Evolutionary conservation across 805 yeast genomes (phyloP), one percentile per base, ranked within the genome.

Genomic region (Debaryomyces prosopidis): DNA sequence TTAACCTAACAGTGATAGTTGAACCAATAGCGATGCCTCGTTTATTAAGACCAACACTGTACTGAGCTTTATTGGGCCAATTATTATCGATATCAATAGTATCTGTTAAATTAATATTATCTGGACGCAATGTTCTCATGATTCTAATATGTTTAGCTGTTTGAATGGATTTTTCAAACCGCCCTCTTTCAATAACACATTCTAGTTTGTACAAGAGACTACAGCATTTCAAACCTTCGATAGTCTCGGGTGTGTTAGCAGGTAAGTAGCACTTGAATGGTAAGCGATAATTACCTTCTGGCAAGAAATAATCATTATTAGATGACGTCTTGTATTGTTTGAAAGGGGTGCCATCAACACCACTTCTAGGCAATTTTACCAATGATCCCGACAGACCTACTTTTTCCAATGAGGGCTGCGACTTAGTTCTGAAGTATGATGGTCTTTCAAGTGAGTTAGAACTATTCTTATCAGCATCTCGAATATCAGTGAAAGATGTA

Each of bases 1-100:
- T 50, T 1, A 79, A 54, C 44, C 63, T 62, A 18, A 79, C 63
- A 11, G 77, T 75, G 9, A 75, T 57, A 3, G 55, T 56, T 1
- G 77, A 66, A 1, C 82, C 82, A 3, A 79, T 46, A 0, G 84
- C 77, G 3, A 79, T 58, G 0, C 75, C 78, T 43, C 69, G 75
- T 36, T 63, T 65, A 1, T 71, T 70, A 17, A 78, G 48, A 37
- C 63, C 57, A 3, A 79, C 80, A 39, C 66, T 68, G 52, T 79
- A 79, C 49, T 79, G 80, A 19, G 77, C 64, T 50, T 79, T 79
- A 0, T 71, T 72, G 0, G 81, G 75, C 84, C 84, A 79, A 2
- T 74, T 66, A 52, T 76, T 77, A 47, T 69, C 70, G 40, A 78
- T 69, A 19, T 77, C 75, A 35, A 76, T 68, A 38, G 69, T 71